Percentiles rank a stretch among this genome's conserved stretches.
phyloP scores from a whole-genome alignment of 345 rosid species.

The Rhizophora apiculata region DNA sequence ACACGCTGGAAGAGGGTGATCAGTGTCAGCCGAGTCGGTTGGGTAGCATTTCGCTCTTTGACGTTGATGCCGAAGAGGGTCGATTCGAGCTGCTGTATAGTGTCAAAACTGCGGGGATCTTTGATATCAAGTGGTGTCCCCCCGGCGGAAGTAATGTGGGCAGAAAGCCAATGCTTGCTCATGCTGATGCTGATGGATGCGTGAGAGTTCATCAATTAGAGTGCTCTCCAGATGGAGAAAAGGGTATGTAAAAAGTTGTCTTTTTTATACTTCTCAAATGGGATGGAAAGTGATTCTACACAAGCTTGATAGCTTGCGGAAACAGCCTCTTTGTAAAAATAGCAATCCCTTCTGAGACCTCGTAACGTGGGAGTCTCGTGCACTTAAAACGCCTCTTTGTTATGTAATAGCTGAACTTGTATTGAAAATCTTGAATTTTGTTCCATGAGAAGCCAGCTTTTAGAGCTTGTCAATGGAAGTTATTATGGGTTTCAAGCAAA shows the following conservation, averaged over 20 bases:
- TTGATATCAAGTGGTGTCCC: conserved; percentile 76
- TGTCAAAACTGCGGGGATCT: conserved; percentile 62
- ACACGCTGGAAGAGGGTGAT: conserved; percentile 74
- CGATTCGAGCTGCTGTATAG: conserved; percentile 48
- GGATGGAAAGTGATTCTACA: too few species aligned
- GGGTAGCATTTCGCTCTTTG: conserved; percentile 71
- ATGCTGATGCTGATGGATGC: conserved; percentile 75
- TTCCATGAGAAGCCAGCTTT: too few species aligned
- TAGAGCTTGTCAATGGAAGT: too few species aligned
- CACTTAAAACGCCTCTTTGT: too few species aligned
- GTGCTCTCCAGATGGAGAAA: neutral
- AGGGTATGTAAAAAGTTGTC: neutral
- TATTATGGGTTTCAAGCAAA: too few species aligned
- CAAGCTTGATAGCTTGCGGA: too few species aligned
- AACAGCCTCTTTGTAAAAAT: too few species aligned
- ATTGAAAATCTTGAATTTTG: too few species aligned
- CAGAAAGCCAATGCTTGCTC: conserved; percentile 50
- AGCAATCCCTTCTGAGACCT: too few species aligned
- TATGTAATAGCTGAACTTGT: too few species aligned
- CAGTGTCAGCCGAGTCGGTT: conserved; percentile 45
- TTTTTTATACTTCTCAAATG: too few species aligned
- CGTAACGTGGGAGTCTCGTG: too few species aligned
- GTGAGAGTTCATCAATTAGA: conserved; percentile 51
- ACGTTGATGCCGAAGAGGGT: conserved; percentile 45
- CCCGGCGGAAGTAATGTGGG: conserved; percentile 27